Evolutionary conservation across 2,329 filamentous ascomycete genomes (phyloP), one percentile per base, ranked within the genome.

Genomic region (Colletotrichum magnum): DNA sequence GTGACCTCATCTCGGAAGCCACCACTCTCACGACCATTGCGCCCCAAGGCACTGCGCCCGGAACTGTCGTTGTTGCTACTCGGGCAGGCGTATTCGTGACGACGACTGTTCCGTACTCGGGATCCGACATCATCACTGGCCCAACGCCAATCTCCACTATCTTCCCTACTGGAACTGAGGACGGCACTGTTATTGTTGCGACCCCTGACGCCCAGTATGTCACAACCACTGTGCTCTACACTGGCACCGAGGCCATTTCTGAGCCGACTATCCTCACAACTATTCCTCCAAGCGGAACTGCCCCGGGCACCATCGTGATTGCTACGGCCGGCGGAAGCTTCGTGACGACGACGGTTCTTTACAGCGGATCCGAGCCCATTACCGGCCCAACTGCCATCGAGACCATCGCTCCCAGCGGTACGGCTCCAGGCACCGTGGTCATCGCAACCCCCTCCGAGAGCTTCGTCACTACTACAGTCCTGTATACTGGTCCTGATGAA

Each of bases 391-490:
- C 61, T 10, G 57, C 65, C 24, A 58, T 66, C 4, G 58, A 58
- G 13, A 69, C 69, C 1, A 56, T 69, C 15, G 41, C 56, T 4
- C 64, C 59, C 36, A 65, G 54, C 39, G 58, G 60, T 4, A 60
- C 71, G 13, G 39, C 4, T 1, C 58, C 70, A n/a, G 69, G 71
- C 0, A 64, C 57, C 4, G 58, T 70, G 5, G 32, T 71, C 13
- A 36, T 70, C 4, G 56, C 59, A 2, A 51, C 50, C 3, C 62
- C 69, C 7, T 59, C 36, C 13, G 24, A n/a, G 15, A 60, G 39
- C 9, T 68, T 60, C 24, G 24, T 69, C 5, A 72, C 68, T 3
- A 54, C 69, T 1, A 62, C 66, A 21, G 53, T 39, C 4, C 65
- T 63, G 36, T 45, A 57, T 16, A 64, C 54, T 1, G 66, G 59